These are phyloP conservation scores for Rhizopus microsporus DNA, from an alignment of 371 early-diverging fungal species.

Conservation along the genomic window DNA sequence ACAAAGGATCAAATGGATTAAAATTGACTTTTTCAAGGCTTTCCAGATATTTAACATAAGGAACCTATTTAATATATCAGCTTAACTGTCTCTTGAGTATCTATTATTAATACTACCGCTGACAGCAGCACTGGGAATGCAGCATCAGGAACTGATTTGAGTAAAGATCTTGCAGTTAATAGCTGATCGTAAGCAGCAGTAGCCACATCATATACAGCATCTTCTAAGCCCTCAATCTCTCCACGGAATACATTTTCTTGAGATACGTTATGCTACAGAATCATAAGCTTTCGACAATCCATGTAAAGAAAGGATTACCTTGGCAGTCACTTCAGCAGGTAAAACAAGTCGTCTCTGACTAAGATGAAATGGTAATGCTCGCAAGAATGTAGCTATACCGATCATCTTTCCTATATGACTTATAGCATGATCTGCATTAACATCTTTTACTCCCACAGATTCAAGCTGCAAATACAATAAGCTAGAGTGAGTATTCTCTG, in stretches of 20 bases:
- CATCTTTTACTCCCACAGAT: constrained; percentile 77
- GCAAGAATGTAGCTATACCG: constrained; percentile 76
- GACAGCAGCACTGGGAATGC: constrained; percentile 71
- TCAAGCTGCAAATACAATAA: constrained; percentile 88
- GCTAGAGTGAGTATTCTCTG: constrained; percentile 85
- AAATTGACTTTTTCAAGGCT: constrained; percentile 71
- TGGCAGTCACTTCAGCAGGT: constrained; percentile 76
- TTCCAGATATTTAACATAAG: constrained; percentile 63
- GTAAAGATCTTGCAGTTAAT: constrained; percentile 71
- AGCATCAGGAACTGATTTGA: constrained; percentile 45
- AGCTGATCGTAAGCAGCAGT: constrained; percentile 82
- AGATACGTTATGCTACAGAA: constrained; percentile 61
- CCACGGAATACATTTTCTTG: constrained; percentile 78
- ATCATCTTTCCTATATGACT: constrained; percentile 90
- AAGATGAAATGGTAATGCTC: constrained; percentile 72
- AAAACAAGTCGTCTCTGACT: constrained; percentile 65
- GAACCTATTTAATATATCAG: constrained; percentile 32
- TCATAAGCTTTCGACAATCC: background rate
- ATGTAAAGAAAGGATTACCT: constrained; percentile 47
- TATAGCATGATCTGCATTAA: constrained; percentile 88
- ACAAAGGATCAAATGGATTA: constrained; percentile 65
- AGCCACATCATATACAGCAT: constrained; percentile 80
- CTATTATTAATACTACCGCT: constrained; percentile 43
- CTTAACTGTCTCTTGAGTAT: background rate
- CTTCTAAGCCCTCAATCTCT: constrained; percentile 60